These are phyloP conservation scores for Butyriboletus loyo DNA, from an alignment of 768 basidiomycete genomes.

Conservation along the genomic window DNA sequence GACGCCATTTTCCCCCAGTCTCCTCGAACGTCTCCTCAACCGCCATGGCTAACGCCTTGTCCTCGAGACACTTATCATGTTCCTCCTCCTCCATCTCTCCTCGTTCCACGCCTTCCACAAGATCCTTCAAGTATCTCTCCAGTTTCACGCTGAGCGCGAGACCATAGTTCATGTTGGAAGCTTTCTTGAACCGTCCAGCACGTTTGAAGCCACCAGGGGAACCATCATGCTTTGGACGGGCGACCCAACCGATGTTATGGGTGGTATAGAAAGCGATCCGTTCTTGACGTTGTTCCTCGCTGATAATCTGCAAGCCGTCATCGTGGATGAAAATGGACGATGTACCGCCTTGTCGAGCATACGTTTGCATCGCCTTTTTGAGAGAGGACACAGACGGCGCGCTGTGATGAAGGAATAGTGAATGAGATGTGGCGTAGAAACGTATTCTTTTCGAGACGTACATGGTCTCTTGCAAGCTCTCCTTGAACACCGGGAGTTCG, in stretches of 20 bases:
- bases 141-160: slow-evolving; percentile 40
- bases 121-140: slow-evolving; percentile 38
- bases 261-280: slow-evolving; percentile 53
- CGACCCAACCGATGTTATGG: slow-evolving; percentile 59
- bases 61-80: slow-evolving; percentile 46
- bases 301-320: slow-evolving; percentile 54
- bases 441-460: slow-evolving; percentile 33
- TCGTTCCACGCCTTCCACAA: slow-evolving; percentile 42
- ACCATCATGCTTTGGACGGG: slow-evolving; percentile 48
- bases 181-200: slow-evolving; percentile 89
- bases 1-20: slow-evolving; percentile 55
- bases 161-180: slow-evolving; percentile 88
- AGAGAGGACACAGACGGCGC: slow-evolving; percentile 71
- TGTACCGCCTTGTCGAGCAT: slow-evolving; percentile 63
- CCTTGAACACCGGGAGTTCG: slow-evolving; percentile 87
- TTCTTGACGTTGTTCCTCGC: slow-evolving; percentile 43
- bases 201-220: slow-evolving; percentile 31
- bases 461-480: slow-evolving; percentile 79
- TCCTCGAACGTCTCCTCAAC: slow-evolving; percentile 70
- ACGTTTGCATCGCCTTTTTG: slow-evolving; percentile 61
- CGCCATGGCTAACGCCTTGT: slow-evolving; percentile 66
- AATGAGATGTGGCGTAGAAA: background rate
- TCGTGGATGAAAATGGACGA: slow-evolving; percentile 59
- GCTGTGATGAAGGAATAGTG: slow-evolving; percentile 35
- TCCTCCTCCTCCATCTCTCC: slow-evolving; percentile 43